These are phyloP conservation scores for Coemansia sp. DNA, from an alignment of 192 early-diverging fungal genomes.

Conservation along the genomic window DNA sequence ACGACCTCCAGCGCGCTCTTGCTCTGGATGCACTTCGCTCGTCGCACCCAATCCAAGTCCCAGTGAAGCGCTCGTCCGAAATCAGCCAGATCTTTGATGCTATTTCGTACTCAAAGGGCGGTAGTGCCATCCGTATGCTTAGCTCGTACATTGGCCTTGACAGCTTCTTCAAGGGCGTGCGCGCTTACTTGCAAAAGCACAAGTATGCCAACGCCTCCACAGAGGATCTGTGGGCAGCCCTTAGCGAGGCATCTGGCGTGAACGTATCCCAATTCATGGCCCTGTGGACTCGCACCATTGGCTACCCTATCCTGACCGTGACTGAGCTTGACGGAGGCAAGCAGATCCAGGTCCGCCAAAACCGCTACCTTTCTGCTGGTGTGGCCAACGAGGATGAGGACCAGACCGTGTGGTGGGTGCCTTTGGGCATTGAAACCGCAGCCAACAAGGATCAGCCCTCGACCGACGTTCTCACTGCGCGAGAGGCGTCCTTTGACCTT, in stretches of 20 bases:
- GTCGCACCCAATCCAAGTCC: conserved; percentile 91
- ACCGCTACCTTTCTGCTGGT: conserved; percentile 77
- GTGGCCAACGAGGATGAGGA: conserved; percentile 77
- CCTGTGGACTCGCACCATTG: conserved; percentile 81
- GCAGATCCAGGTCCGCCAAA: conserved; percentile 67
- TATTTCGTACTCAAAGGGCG: conserved; percentile 88
- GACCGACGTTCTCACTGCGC: conserved; percentile 43
- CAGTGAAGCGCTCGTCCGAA: conserved; percentile 76
- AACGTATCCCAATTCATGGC: conserved; percentile 84
- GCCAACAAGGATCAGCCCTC: conserved; percentile 19
- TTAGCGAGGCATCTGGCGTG: conserved; percentile 72
- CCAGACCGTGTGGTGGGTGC: conserved; percentile 78
- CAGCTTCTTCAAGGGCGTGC: conserved; percentile 67
- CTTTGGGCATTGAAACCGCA: conserved; percentile 60
- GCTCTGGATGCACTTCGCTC: conserved; percentile 78
- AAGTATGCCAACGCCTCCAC: conserved; percentile 84
- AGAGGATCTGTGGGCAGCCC: conserved; percentile 81
- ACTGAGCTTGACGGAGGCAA: conserved; percentile 43
- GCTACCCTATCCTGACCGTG: conserved; percentile 82
- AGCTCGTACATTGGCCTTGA: conserved; percentile 69
- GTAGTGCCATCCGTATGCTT: conserved; percentile 91
- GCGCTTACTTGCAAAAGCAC: conserved; percentile 78
- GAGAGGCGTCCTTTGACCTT: conserved; percentile 47
- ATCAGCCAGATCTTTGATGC: conserved; percentile 96
- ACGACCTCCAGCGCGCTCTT: conserved; percentile 74